Percentiles rank a stretch among this genome's conserved stretches.
phyloP scores from a whole-genome alignment of 129 eudicot species.

The Heracleum sosnowskyi region DNA sequence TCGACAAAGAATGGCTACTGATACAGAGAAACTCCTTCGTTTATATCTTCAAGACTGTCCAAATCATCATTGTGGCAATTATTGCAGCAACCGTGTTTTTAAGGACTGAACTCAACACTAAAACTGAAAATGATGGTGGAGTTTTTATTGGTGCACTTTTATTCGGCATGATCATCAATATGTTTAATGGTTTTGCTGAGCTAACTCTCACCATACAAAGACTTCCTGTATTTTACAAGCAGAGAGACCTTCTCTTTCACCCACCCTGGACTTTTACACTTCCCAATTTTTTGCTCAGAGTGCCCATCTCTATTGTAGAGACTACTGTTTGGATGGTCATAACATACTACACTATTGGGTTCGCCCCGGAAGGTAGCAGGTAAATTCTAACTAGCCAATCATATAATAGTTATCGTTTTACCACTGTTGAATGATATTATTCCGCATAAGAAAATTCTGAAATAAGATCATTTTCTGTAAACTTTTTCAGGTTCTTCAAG shows the following conservation, averaged over 20 bases:
- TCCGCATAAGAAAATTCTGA: background rate
- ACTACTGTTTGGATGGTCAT: slow-evolving; percentile 58
- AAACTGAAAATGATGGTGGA: slow-evolving; percentile 61
- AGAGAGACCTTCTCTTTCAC: slow-evolving; percentile 69
- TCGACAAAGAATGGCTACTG: slow-evolving; percentile 81
- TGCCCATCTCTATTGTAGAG: slow-evolving; percentile 72
- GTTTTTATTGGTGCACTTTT: slow-evolving; percentile 63
- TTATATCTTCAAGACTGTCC: slow-evolving; percentile 74
- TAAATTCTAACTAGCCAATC: slow-evolving; percentile 6
- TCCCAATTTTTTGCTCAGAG: slow-evolving; percentile 61
- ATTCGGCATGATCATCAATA: slow-evolving; percentile 56
- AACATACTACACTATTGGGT: slow-evolving; percentile 80
- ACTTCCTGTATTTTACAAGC: slow-evolving; percentile 92
- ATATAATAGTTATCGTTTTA: background rate
- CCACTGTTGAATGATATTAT: background rate
- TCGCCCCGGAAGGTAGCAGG: slow-evolving; percentile 85
- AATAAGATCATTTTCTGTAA: background rate
- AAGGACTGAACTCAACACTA: slow-evolving; percentile 57
- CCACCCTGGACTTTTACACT: slow-evolving; percentile 83
- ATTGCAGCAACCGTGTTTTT: slow-evolving; percentile 70
- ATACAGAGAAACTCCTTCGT: slow-evolving; percentile 71
- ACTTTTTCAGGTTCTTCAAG: slow-evolving; percentile 72
- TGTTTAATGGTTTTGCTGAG: slow-evolving; percentile 83
- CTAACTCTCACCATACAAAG: slow-evolving; percentile 61
- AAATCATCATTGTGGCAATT: slow-evolving; percentile 67